These are phyloP conservation scores for Albugo laibachii DNA, from an alignment of 352 stramenopile genomes.

Conservation along the genomic window DNA sequence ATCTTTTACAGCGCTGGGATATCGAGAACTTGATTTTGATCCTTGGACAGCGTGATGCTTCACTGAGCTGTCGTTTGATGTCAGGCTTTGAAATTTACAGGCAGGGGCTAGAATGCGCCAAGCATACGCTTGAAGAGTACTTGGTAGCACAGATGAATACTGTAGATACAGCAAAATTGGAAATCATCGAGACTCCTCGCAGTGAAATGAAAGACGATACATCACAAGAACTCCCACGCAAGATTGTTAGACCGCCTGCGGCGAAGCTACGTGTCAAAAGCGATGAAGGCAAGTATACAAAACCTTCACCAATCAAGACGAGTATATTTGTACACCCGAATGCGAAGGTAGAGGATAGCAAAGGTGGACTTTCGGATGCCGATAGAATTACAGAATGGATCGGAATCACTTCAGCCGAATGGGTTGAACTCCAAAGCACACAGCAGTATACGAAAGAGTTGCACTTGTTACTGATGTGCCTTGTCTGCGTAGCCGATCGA, in stretches of 20 bases:
- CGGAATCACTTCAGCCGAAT: constrained; percentile 43
- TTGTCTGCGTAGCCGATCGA: constrained; percentile 34
- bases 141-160: constrained; percentile 9
- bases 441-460: constrained; percentile 44
- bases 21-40: constrained; percentile 50
- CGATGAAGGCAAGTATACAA: not conserved
- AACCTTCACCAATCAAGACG: too few relatives aligned
- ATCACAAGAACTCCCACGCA: not conserved
- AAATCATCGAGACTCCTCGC: not conserved
- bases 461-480: constrained; percentile 60
- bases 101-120: constrained; percentile 38
- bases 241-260: not conserved
- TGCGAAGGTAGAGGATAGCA: too few relatives aligned
- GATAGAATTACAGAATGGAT: constrained; percentile 18
- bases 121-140: constrained; percentile 55
- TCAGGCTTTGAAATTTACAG: constrained; percentile 38
- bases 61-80: constrained; percentile 35
- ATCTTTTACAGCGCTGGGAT: constrained; percentile 67
- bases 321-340: not conserved
- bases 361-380: too few relatives aligned
- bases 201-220: not conserved
- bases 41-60: constrained; percentile 39
- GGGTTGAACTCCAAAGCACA: constrained; percentile 34
- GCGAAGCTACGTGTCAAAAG: not conserved
- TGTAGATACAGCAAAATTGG: not conserved